phyloP scores from a whole-genome alignment of 2,329 filamentous ascomycete genomes.

The Trichocomaceae sp. region DNA sequence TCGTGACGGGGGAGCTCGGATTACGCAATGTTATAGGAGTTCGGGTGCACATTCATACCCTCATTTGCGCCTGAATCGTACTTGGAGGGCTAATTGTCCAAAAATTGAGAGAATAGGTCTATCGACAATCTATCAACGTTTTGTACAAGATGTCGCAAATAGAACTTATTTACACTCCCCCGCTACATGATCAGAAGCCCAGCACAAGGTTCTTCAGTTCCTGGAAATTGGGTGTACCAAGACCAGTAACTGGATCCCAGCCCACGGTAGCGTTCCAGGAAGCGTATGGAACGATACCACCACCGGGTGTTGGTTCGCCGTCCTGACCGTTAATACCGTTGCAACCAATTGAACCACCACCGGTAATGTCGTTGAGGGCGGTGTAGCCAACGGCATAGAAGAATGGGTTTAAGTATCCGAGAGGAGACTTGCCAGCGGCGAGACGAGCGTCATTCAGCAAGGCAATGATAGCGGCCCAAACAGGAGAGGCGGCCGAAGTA shows the following conservation, averaged over 20 bases:
- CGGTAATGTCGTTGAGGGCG: slow-evolving; percentile 44
- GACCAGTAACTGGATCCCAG: slow-evolving; percentile 29
- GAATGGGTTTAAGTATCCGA: slow-evolving; percentile 59
- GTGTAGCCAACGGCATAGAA: slow-evolving; percentile 46
- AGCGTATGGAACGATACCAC: slow-evolving; percentile 21
- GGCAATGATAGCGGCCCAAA: slow-evolving; percentile 53
- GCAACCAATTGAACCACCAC: slow-evolving; percentile 30
- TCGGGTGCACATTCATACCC: no score
- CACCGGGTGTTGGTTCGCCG: slow-evolving; percentile 16
- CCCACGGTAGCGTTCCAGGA: slow-evolving; percentile 26
- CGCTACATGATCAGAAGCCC: slow-evolving; percentile 20
- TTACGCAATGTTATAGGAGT: no score
- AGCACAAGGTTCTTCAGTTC: slow-evolving; percentile 11
- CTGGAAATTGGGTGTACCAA: slow-evolving; percentile 24
- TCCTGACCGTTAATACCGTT: slow-evolving; percentile 27
- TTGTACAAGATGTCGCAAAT: not conserved
- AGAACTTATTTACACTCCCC: slow-evolving; percentile 2
- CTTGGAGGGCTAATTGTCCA: no score
- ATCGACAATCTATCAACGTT: not conserved
- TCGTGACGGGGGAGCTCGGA: no score
- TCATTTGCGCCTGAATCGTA: no score
- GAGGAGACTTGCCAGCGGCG: slow-evolving; percentile 41
- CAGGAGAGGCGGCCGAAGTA: slow-evolving; percentile 48
- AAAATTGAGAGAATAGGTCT: no score
- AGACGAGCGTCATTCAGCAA: slow-evolving; percentile 58